Percentiles rank a stretch among this genome's conserved stretches.
phyloP scores from a whole-genome alignment of 139 green algal species.

The Yamagishiella unicocca region DNA sequence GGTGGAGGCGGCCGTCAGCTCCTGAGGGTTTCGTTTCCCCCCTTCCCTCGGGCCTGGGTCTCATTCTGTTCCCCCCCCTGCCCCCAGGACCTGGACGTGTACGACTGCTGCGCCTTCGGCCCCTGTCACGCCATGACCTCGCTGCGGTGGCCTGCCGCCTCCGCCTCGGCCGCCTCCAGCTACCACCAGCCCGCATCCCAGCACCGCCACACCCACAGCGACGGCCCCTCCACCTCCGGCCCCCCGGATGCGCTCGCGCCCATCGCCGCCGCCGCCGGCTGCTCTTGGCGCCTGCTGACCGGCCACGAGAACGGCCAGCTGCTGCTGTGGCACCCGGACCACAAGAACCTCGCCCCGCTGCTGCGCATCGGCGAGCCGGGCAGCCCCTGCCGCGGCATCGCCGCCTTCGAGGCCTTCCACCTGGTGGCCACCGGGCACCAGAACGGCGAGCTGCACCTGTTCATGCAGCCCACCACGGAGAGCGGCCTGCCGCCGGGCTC shows the following conservation, averaged over 20 bases:
- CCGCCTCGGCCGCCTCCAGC: background rate
- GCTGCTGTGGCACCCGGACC: slow-evolving; percentile 60
- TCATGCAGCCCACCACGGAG: slow-evolving; percentile 49
- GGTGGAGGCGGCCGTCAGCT: too few species aligned
- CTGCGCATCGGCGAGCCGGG: slow-evolving; percentile 53
- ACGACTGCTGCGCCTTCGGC: slow-evolving; percentile 43
- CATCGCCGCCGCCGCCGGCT: background rate
- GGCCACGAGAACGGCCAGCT: slow-evolving; percentile 72
- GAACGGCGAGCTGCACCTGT: slow-evolving; percentile 62
- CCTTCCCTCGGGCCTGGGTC: background rate
- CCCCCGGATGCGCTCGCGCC: background rate
- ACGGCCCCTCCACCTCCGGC: background rate
- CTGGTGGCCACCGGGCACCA: slow-evolving; percentile 57
- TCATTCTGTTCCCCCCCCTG: background rate
- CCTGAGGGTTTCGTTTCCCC: background rate
- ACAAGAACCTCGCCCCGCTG: slow-evolving; percentile 44
- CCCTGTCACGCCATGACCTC: slow-evolving; percentile 51
- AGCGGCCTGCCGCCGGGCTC: slow-evolving; percentile 20
- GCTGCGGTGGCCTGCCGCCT: slow-evolving; percentile 36
- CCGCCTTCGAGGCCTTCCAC: slow-evolving; percentile 43
- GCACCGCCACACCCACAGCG: background rate
- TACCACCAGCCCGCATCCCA: background rate
- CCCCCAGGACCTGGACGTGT: slow-evolving; percentile 55
- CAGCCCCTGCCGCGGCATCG: slow-evolving; percentile 48
- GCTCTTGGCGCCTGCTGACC: slow-evolving; percentile 59